phyloP scores from a whole-genome alignment of 2,329 filamentous ascomycete genomes.

The Bipolaris cookei region DNA sequence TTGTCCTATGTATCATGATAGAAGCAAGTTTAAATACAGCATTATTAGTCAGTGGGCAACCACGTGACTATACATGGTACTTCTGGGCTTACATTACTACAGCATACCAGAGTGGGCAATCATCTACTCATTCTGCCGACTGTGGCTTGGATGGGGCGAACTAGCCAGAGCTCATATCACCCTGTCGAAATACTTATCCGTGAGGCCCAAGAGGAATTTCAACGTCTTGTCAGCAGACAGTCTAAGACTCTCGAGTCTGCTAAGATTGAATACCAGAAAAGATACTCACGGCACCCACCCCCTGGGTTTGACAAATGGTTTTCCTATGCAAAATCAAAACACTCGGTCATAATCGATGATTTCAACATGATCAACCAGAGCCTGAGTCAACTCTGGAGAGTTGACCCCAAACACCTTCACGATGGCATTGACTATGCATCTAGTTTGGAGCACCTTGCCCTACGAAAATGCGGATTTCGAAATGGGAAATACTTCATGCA shows the following conservation, averaged over 20 bases:
- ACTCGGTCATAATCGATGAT: slow-evolving; percentile 59
- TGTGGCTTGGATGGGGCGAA: not conserved
- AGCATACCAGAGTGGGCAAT: not conserved
- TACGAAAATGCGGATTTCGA: slow-evolving; percentile 13
- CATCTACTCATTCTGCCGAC: not conserved
- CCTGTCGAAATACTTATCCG: slow-evolving; percentile 1
- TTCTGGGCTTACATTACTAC: no score
- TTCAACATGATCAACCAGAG: slow-evolving; percentile 55
- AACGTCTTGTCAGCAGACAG: slow-evolving; percentile 44
- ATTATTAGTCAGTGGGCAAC: no score
- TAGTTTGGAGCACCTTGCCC: slow-evolving; percentile 6
- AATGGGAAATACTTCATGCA: slow-evolving; percentile 5
- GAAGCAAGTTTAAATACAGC: no score
- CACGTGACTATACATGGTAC: no score
- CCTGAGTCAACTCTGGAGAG: slow-evolving; percentile 51
- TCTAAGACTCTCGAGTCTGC: slow-evolving; percentile 43
- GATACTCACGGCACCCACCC: slow-evolving; percentile 55
- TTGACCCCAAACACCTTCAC: slow-evolving; percentile 20
- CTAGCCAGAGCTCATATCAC: not conserved
- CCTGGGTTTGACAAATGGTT: slow-evolving; percentile 58
- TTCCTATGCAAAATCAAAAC: slow-evolving; percentile 48
- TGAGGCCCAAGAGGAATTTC: slow-evolving; percentile 24
- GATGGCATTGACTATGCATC: slow-evolving; percentile 8
- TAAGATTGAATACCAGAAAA: slow-evolving; percentile 51
- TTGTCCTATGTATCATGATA: no score